Conservation (phyloP, 1,284 basidiomycete species). For the Cystobasidium slooffiae region DNA sequence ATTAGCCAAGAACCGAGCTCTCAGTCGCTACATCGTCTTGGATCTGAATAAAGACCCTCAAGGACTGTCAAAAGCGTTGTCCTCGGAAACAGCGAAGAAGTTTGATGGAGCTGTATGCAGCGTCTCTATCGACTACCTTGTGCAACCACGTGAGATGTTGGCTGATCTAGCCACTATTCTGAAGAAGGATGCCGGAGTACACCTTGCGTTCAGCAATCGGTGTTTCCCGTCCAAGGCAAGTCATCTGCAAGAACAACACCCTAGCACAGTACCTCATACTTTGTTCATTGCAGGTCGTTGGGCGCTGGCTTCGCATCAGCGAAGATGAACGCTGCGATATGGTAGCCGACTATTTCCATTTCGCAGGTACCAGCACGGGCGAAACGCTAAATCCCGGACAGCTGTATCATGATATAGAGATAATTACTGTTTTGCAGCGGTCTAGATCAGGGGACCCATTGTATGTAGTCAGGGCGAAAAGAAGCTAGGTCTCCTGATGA, state of each 20-base stretch:
- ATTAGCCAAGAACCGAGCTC: slow-evolving; percentile 49
- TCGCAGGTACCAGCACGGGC: slow-evolving; percentile 22
- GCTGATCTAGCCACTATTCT: slow-evolving; percentile 43
- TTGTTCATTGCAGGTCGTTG: slow-evolving; percentile 24
- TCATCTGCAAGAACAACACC: neutral
- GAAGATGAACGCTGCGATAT: slow-evolving; percentile 40
- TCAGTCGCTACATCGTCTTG: slow-evolving; percentile 48
- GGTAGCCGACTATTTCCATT: slow-evolving; percentile 45
- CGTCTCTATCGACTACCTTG: slow-evolving; percentile 55
- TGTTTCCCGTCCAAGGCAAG: slow-evolving; percentile 55
- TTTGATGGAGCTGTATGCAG: slow-evolving; percentile 53
- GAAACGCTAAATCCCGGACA: slow-evolving; percentile 4
- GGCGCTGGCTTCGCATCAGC: slow-evolving; percentile 23
- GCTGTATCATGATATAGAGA: slow-evolving; percentile 38
- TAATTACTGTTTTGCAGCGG: slow-evolving; percentile 26
- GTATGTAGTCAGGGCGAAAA: slow-evolving; percentile 35
- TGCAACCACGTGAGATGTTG: slow-evolving; percentile 51
- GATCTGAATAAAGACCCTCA: slow-evolving; percentile 53
- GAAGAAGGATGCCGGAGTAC: slow-evolving; percentile 47
- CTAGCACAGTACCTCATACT: neutral
- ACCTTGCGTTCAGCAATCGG: slow-evolving; percentile 53
- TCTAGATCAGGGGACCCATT: slow-evolving; percentile 36
- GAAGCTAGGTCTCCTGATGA: too few relatives aligned
- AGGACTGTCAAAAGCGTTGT: slow-evolving; percentile 29
- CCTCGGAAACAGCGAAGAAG: neutral